Conservation (phyloP, 257 asterid genomes). For the Przewalskia tangutica region DNA sequence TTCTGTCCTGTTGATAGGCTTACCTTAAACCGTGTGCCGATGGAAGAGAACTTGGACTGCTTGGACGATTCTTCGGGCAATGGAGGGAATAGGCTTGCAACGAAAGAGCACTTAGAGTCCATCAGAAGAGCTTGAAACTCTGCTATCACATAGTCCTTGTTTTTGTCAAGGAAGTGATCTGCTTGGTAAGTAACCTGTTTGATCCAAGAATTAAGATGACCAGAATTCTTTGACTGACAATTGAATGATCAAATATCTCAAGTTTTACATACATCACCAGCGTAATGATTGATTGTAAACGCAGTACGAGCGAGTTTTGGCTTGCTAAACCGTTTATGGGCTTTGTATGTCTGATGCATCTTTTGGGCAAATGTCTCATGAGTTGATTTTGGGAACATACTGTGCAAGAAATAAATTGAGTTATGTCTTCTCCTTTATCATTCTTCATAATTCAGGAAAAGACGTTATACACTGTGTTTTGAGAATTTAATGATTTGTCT, state of each 20-base stretch:
- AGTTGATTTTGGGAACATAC: constrained; percentile 97
- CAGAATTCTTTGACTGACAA: constrained; percentile 11
- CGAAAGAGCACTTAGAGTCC: constrained; percentile 63
- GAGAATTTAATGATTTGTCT: background rate
- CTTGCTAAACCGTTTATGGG: constrained; percentile 85
- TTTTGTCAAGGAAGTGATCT: constrained; percentile 86
- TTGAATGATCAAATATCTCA: constrained; percentile 1
- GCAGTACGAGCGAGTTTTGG: constrained; percentile 85
- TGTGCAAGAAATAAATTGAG: constrained; percentile 35
- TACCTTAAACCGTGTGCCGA: constrained; percentile 93
- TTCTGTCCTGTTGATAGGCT: constrained; percentile 5
- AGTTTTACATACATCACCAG: constrained; percentile 71
- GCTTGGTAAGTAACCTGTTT: constrained; percentile 86
- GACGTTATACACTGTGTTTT: background rate
- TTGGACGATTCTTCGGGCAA: constrained; percentile 73
- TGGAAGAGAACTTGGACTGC: constrained; percentile 90
- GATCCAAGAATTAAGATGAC: constrained; percentile 12
- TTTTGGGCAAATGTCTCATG: constrained; percentile 94
- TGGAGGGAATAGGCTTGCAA: constrained; percentile 67
- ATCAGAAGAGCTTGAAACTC: constrained; percentile 86
- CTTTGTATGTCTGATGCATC: constrained; percentile 91
- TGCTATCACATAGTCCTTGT: constrained; percentile 89
- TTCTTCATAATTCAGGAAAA: constrained; percentile 1
- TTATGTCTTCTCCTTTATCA: constrained; percentile 2
- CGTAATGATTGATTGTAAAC: constrained; percentile 86